Evolutionary conservation across 768 basidiomycete species (phyloP).

Genomic region (Sarcomyxa edulis): DNA sequence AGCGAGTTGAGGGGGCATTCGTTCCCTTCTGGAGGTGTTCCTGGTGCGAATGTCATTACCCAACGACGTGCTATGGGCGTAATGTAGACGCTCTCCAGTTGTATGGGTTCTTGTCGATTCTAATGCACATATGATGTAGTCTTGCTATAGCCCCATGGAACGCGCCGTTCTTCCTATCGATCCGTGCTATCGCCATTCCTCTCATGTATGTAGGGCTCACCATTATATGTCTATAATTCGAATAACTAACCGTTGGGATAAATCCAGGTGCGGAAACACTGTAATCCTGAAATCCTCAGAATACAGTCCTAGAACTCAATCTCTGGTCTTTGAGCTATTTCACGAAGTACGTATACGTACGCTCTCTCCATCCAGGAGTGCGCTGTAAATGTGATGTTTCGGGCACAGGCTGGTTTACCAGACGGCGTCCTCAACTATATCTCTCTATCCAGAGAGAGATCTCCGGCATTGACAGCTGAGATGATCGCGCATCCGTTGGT

Average conservation of each 20-base stretch:
- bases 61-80: slow-evolving; percentile 48
- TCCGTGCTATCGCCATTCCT: slow-evolving; percentile 40
- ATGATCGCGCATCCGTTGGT: slow-evolving; percentile 52
- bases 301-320: slow-evolving; percentile 40
- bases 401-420: slow-evolving; percentile 46
- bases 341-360: slow-evolving; percentile 23
- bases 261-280: slow-evolving; percentile 59
- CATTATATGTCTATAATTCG: too few relatives aligned
- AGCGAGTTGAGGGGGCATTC: slow-evolving; percentile 37
- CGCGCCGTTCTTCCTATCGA: slow-evolving; percentile 37
- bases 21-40: slow-evolving; percentile 32
- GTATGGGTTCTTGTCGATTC: neutral
- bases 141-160: slow-evolving; percentile 57
- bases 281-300: slow-evolving; percentile 51
- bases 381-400: neutral
- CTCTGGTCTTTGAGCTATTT: slow-evolving; percentile 39
- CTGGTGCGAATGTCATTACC: slow-evolving; percentile 39
- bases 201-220: too few relatives aligned
- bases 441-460: slow-evolving; percentile 35
- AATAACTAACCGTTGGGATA: too few relatives aligned
- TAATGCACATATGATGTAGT: slow-evolving; percentile 18
- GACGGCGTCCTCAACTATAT: slow-evolving; percentile 54
- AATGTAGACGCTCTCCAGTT: slow-evolving; percentile 28
- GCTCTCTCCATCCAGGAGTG: neutral
- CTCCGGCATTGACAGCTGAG: slow-evolving; percentile 39